A percentile compares a stretch with the other conserved stretches of the same genome.
phyloP scores from a whole-genome alignment of 1,139 yeast species.

The Suhomyces panamericanus region DNA sequence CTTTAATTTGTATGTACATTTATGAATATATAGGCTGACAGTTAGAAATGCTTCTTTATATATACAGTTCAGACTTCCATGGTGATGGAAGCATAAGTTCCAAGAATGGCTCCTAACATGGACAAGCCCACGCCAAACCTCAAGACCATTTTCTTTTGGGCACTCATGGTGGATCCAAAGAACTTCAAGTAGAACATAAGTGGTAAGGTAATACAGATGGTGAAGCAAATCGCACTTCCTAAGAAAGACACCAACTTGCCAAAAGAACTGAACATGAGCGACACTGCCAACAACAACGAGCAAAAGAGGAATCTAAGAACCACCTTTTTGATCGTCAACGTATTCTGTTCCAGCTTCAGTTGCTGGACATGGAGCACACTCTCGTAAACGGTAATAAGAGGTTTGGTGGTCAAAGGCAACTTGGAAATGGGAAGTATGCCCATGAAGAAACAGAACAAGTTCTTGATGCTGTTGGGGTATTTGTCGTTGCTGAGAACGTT shows the following conservation, averaged over 20 bases:
- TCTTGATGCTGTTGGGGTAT: conserved; percentile 35
- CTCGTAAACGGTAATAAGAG: conserved; percentile 45
- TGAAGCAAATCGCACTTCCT: conserved; percentile 80
- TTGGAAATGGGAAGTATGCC: conserved; percentile 45
- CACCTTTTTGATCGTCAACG: conserved; percentile 13
- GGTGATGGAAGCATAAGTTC: conserved; percentile 41
- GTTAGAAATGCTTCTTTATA: not conserved
- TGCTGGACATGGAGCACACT: conserved; percentile 12
- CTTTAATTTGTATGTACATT: conserved; percentile 2
- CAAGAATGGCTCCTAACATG: conserved; percentile 48
- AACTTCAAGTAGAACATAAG: conserved; percentile 65
- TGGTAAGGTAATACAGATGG: conserved; percentile 79
- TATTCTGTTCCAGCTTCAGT: not conserved
- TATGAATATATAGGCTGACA: not conserved
- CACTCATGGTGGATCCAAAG: conserved; percentile 48
- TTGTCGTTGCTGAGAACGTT: conserved; percentile 36
- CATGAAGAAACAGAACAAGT: conserved; percentile 35
- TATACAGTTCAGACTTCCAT: conserved; percentile 13
- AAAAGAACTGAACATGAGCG: conserved; percentile 70
- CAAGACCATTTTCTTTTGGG: conserved; percentile 39
- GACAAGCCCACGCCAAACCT: conserved; percentile 49
- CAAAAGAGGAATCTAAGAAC: conserved; percentile 26
- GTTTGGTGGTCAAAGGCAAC: conserved; percentile 41
- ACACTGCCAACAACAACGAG: conserved; percentile 40
- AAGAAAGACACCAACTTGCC: conserved; percentile 81